Base-by-base conservation (phyloP, 495 filamentous ascomycete genomes). In the Parathielavia appendiculata region DNA sequence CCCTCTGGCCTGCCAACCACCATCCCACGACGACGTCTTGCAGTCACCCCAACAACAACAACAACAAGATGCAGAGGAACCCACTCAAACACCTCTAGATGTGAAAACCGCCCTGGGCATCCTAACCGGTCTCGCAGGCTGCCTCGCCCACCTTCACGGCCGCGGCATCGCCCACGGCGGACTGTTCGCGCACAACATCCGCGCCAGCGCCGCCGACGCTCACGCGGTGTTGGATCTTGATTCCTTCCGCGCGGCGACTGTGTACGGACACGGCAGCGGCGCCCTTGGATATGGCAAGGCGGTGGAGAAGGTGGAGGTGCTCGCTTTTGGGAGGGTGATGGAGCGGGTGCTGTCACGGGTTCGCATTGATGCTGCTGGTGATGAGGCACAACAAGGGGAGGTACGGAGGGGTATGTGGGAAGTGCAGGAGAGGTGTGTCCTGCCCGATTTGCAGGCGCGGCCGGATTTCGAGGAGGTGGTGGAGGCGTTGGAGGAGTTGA, bases 251-350 rank as follows among this genome's bases (percentile, higher is more conserved):
- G 77, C 75, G 5, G 76, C 75, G 10, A 76, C 75, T 1, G 65
- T 77, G n/a, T 78, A 76, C 51, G 35, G 19, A 8, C 4, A 7
- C 9, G 32, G 35, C 41, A 20, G 41, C 4, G 4, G 26, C 34
- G 10, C 34, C 11, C 7, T 30, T 30, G 26, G 6, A 6, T 17
- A 17, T 10, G n/a, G 32, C n/a, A 4, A 14, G 39, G 35, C n/a
- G 32, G 38, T 78, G 4, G 74, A 79, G 62, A 70, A 56, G 61
- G 53, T 77, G 32, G 75, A 79, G 54, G 73, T 78, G 16, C 63
- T 75, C 54, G 76, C 76, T 12, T 80, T 77, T 60, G 75, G 66
- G 17, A 64, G 74, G 55, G 62, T 80, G 36, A 56, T 76, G 51
- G 76, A 76, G 49, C 71, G 75, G 57, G 40, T 79, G 13, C 58